Evolutionary conservation across 2,329 filamentous ascomycete species (phyloP).

Genomic region (Tolypocladium capitatum): DNA sequence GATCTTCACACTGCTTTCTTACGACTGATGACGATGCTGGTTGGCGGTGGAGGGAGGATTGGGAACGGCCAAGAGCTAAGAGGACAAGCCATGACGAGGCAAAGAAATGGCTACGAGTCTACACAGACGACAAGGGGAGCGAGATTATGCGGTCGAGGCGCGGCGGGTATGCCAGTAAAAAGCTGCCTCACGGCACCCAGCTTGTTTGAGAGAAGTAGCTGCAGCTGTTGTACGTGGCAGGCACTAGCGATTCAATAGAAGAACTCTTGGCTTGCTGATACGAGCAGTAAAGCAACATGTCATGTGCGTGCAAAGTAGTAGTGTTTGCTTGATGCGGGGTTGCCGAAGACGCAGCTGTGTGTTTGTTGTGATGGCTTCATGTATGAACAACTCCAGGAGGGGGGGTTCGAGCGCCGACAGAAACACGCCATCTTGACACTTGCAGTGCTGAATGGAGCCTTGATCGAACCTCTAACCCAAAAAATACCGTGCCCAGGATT

Average conservation of each 20-base stretch:
- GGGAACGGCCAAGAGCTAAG: not conserved
- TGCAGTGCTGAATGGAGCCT: not conserved
- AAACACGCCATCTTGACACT: not conserved
- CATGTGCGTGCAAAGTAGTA: too few relatives aligned
- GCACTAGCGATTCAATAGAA: not conserved
- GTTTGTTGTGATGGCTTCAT: conserved; percentile 6
- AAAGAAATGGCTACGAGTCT: not conserved
- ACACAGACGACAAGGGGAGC: conserved; percentile 4
- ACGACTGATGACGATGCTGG: conserved; percentile 6
- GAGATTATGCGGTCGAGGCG: conserved; percentile 1
- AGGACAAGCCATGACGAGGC: conserved; percentile 1
- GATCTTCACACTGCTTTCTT: not conserved
- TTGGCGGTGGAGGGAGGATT: not conserved
- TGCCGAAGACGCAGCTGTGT: not conserved
- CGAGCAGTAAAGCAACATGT: not conserved
- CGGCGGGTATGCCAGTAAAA: conserved; percentile 20
- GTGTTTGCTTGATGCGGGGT: not conserved
- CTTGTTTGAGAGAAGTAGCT: conserved; percentile 15
- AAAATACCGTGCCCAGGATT: not conserved
- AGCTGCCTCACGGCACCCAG: conserved; percentile 37
- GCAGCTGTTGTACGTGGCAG: not conserved
- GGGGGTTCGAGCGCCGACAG: not conserved
- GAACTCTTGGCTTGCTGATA: not conserved
- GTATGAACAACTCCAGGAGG: too few relatives aligned
- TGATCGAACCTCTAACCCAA: too few relatives aligned